These are phyloP conservation scores for Trichopus zeylanicus DNA, from an alignment of 116 monocot genomes.

Conservation along the genomic window DNA sequence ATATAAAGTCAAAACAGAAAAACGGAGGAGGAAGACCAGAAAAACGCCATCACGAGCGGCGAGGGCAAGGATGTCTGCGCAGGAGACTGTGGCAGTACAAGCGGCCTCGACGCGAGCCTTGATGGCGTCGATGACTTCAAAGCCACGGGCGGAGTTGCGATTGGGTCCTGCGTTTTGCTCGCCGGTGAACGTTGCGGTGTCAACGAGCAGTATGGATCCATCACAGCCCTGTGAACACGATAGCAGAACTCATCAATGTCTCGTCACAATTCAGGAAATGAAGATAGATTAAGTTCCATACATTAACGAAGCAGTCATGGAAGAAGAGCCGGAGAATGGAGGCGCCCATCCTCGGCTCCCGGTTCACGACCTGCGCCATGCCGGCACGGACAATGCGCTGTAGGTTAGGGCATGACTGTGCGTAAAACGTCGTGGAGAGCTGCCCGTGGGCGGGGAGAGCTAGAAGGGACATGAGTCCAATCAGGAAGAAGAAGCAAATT, in stretches of 20 bases:
- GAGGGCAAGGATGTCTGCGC: constrained; percentile 63
- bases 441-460: constrained; percentile 24
- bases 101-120: constrained; percentile 35
- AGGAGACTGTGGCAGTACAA: constrained; percentile 47
- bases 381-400: constrained; percentile 28
- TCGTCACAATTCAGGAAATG: not conserved
- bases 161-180: constrained; percentile 62
- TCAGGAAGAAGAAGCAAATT: not conserved
- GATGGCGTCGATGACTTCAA: constrained; percentile 59
- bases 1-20: not conserved
- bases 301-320: constrained; percentile 86
- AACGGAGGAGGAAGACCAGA: constrained; percentile 11
- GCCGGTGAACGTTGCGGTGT: constrained; percentile 43
- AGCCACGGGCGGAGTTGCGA: constrained; percentile 37
- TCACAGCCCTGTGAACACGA: constrained; percentile 49
- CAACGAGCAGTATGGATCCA: constrained; percentile 57
- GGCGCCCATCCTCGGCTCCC: constrained; percentile 56
- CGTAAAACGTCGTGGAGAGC: constrained; percentile 41
- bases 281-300: constrained; percentile 7
- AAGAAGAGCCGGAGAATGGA: constrained; percentile 79
- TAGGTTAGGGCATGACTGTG: constrained; percentile 40
- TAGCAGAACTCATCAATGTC: not conserved
- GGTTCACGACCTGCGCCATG: constrained; percentile 39
- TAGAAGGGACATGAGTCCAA: constrained; percentile 16
- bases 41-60: constrained; percentile 45